Percentiles rank a stretch among this genome's conserved stretches.
These are phyloP conservation scores for Entophlyctis helioformis DNA, from an alignment of 192 early-diverging fungal species.

Conservation along the genomic window DNA sequence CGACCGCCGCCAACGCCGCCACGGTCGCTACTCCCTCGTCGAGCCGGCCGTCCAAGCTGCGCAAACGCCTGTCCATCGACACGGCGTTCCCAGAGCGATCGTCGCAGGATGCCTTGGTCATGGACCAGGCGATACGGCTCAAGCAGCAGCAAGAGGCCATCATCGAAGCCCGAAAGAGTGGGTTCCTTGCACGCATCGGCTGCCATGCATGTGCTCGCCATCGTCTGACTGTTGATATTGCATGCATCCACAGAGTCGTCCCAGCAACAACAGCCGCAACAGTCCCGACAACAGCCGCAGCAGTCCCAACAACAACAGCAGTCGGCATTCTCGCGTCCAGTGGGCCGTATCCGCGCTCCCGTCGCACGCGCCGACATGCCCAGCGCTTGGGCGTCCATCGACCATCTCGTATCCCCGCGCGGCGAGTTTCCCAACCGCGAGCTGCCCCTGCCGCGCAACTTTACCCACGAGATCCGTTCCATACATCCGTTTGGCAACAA, in stretches of 20 bases:
- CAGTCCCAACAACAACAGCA: neutral
- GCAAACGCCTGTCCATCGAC: slow-evolving; percentile 17
- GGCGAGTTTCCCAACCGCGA: too few relatives aligned
- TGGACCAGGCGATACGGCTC: slow-evolving; percentile 33
- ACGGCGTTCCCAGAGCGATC: slow-evolving; percentile 4
- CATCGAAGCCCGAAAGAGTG: slow-evolving; percentile 38
- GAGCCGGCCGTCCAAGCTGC: slow-evolving; percentile 2
- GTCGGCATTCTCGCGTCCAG: neutral
- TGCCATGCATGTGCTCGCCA: slow-evolving; percentile 6
- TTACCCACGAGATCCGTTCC: neutral
- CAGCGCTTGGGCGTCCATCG: too few relatives aligned
- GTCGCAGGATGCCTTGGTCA: neutral
- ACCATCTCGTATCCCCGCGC: too few relatives aligned
- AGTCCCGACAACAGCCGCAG: slow-evolving; percentile 3
- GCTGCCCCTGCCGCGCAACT: too few relatives aligned
- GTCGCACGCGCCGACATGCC: too few relatives aligned
- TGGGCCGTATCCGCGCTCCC: too few relatives aligned
- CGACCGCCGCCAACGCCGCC: too few relatives aligned
- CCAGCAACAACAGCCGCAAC: slow-evolving; percentile 8
- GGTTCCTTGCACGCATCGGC: slow-evolving; percentile 5
- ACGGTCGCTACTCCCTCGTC: too few relatives aligned
- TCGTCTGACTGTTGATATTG: slow-evolving; percentile 6
- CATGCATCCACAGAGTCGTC: slow-evolving; percentile 9
- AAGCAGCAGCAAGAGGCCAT: slow-evolving; percentile 56
- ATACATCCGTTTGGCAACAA: too few relatives aligned